These are phyloP conservation scores for Calycina herbarum DNA, from an alignment of 2,329 filamentous ascomycete genomes.

Conservation along the genomic window DNA sequence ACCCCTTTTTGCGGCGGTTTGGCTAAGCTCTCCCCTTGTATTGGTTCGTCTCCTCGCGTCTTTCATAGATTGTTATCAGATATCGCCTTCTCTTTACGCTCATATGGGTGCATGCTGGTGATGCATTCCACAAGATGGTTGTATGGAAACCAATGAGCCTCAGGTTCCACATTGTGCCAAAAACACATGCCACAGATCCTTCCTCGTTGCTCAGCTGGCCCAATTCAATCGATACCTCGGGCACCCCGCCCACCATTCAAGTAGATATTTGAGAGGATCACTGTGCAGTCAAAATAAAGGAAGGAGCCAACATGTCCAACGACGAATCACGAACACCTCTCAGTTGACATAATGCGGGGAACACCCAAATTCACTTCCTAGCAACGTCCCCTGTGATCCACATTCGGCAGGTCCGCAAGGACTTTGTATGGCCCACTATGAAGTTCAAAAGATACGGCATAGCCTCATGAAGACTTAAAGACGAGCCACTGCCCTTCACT, in stretches of 20 bases:
- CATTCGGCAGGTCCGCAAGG: constrained; percentile 3
- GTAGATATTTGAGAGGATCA: neutral
- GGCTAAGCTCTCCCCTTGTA: neutral
- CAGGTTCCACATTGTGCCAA: neutral
- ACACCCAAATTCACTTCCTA: neutral
- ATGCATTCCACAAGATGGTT: neutral
- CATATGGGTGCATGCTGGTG: neutral
- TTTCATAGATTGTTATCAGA: neutral
- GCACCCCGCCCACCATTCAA: constrained; percentile 2
- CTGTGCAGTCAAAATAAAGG: neutral
- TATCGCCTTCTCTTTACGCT: neutral
- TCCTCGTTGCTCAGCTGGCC: neutral
- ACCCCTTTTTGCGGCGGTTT: neutral
- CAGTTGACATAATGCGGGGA: constrained; percentile 7
- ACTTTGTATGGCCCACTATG: neutral
- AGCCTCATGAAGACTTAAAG: neutral
- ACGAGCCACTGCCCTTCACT: neutral
- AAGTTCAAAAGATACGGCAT: neutral
- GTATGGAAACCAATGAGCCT: neutral
- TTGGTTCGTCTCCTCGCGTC: neutral
- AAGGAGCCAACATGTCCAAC: neutral
- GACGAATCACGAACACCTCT: neutral
- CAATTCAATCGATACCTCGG: neutral
- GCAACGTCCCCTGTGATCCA: neutral
- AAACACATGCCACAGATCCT: constrained; percentile 4